Base-by-base conservation (phyloP, 306 rosid genomes). In the Malus orientalis region DNA sequence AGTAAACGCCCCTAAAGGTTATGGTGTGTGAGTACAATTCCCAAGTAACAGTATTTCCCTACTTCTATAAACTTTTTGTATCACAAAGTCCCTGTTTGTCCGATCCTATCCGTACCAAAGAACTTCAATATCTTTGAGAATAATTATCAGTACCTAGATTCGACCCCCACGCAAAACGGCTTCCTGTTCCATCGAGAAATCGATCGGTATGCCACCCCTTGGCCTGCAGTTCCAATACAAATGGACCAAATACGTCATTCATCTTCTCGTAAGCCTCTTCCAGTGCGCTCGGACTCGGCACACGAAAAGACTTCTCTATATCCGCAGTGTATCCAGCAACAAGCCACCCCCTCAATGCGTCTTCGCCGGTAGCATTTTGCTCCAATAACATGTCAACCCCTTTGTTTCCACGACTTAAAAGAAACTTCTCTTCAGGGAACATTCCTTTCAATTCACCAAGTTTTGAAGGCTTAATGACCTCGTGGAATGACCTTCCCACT, bases 161-260 rank as follows among this genome's bases (percentile, higher is more conserved):
- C 13, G n/a, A 54, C 68, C 83, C 87, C 29, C 83, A 85, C 0
- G 94, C 81, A 76, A 91, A 94, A 82, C 96, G 91, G 69, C 86
- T 84, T 71, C 98, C 97, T 59, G 84, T 86, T 67, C 96, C 98
- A 49, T 90, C 91, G 18, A 94, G 88, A 87, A 94, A 94, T 47
- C 93, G 93, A 78, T 94, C 97, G n/a, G 98, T 90, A 80, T 94
- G 88, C 98, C 98, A 94, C 61, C 97, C 97, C 84, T 88, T 92
- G 84, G 80, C 88, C 83, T 89, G 97, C 36, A 94, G 77, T 79
- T 85, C 88, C 60, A 76, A 84, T 38, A 94, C 74, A 82, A 94
- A 92, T 7, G 89, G 79, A 78, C 74, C 82, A 76, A 86, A 87
- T 14, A 88, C 85, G 15, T 81, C 84, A 59, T 88, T 89, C 97